These are phyloP conservation scores for Actinomortierella ambigua DNA, from an alignment of 371 early-diverging fungal species.

Conservation along the genomic window DNA sequence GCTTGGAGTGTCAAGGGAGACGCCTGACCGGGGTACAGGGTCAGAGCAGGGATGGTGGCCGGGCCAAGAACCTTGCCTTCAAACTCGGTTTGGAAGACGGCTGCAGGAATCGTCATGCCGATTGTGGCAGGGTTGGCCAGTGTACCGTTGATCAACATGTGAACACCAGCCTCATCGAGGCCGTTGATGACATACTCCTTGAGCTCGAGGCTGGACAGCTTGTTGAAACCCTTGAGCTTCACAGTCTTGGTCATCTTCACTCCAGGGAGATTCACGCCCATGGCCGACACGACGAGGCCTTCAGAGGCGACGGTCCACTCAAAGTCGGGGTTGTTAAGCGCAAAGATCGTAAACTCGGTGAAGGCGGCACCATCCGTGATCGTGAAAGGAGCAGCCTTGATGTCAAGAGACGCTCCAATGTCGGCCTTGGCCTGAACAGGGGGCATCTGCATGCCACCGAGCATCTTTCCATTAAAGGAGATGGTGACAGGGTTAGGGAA, in stretches of 20 bases:
- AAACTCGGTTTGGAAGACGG: slow-evolving; percentile 26
- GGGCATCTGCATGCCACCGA: slow-evolving; percentile 59
- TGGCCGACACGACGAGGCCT: slow-evolving; percentile 55
- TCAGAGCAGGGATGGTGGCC: background rate
- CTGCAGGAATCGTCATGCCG: slow-evolving; percentile 35
- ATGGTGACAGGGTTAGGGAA: slow-evolving; percentile 61
- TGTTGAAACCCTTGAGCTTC: slow-evolving; percentile 55
- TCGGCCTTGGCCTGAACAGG: slow-evolving; percentile 42
- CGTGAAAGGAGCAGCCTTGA: slow-evolving; percentile 48
- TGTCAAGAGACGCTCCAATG: slow-evolving; percentile 55
- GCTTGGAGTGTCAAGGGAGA: slow-evolving; percentile 31
- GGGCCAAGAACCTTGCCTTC: slow-evolving; percentile 32
- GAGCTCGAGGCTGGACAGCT: slow-evolving; percentile 15
- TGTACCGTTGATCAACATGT: slow-evolving; percentile 29
- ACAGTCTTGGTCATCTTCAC: slow-evolving; percentile 60
- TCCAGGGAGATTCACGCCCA: slow-evolving; percentile 58
- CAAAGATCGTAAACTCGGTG: slow-evolving; percentile 53
- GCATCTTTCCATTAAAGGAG: slow-evolving; percentile 50
- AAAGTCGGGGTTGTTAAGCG: slow-evolving; percentile 59
- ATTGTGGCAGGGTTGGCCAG: slow-evolving; percentile 46
- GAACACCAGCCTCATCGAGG: slow-evolving; percentile 30
- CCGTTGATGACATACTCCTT: slow-evolving; percentile 16
- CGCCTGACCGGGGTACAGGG: slow-evolving; percentile 45
- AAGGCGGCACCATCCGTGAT: slow-evolving; percentile 52
- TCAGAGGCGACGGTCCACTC: slow-evolving; percentile 58